Percentiles rank a stretch among this genome's conserved stretches.
phyloP scores from a whole-genome alignment of 805 yeast genomes.

The Blastobotrys terrestris region DNA sequence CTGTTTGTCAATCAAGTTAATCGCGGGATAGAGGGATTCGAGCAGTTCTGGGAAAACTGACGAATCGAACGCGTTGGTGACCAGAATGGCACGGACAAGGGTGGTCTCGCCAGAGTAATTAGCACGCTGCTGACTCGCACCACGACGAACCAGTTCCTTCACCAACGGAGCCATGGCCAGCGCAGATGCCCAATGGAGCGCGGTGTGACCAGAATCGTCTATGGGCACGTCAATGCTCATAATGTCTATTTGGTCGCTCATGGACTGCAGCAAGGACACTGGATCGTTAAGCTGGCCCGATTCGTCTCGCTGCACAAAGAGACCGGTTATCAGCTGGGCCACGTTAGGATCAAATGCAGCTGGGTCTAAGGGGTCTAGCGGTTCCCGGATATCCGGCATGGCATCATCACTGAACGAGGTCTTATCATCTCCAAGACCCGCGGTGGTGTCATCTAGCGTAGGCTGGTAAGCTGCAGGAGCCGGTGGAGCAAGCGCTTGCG shows the following conservation, averaged over 20 bases:
- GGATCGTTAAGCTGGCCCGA: slow-evolving; percentile 1
- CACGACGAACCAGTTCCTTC: slow-evolving; percentile 56
- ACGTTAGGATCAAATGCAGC: slow-evolving; percentile 9
- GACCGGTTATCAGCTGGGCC: slow-evolving; percentile 4
- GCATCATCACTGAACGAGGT: slow-evolving; percentile 21
- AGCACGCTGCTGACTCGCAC: slow-evolving; percentile 63
- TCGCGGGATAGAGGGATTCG: slow-evolving; percentile 68
- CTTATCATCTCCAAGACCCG: neutral
- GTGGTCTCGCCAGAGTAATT: slow-evolving; percentile 87
- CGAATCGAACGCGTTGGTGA: slow-evolving; percentile 74
- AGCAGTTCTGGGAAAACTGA: slow-evolving; percentile 67
- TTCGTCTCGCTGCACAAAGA: slow-evolving; percentile 4
- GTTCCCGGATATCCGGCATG: slow-evolving; percentile 15
- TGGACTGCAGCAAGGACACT: slow-evolving; percentile 6
- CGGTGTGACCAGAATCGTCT: slow-evolving; percentile 89
- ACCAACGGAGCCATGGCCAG: slow-evolving; percentile 73
- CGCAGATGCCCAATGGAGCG: slow-evolving; percentile 94
- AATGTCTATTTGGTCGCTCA: slow-evolving; percentile 18
- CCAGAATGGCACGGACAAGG: slow-evolving; percentile 74
- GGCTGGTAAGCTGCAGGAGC: neutral
- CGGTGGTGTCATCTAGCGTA: neutral
- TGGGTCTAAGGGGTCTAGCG: slow-evolving; percentile 41
- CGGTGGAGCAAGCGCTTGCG: neutral
- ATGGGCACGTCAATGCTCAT: slow-evolving; percentile 76
- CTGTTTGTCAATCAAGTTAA: slow-evolving; percentile 57